Evolutionary conservation across 108 stramenopile species (phyloP), one percentile per base, ranked within the genome.

Genomic region (Poteriospumella lacustris): DNA sequence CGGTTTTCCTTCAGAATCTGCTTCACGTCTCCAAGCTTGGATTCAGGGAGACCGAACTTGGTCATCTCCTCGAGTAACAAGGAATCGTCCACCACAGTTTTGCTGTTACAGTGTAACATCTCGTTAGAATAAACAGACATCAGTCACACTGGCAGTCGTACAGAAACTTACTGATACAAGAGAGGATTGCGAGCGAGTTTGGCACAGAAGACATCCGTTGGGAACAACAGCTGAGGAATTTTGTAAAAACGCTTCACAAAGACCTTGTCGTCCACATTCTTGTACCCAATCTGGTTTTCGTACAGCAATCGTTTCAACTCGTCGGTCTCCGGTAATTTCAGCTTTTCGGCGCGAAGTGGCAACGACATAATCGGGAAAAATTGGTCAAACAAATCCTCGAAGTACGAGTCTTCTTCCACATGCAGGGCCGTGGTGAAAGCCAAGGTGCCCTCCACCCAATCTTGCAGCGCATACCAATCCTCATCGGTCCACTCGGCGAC

Each of bases 261-360:
- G 3, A 73, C 70, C 41, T 73, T 73, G 28, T 42, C 70, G 42
- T 42, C n/a, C 12, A 33, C 44, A 52, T 3, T 38, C 31, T 56
- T 73, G 42, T 73, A 73, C 5, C 70, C 70, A 56, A 73, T 33
- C 9, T 73, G n/a, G 36, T 73, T 73, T 42, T 73, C 12, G 36
- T 73, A 73, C 5, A 73, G 41, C 5, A 38, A 3, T 9, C 3
- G 9, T 56, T 73, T 73, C 9, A 73, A 3, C 26, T 3, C 70
- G 12, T 73, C n/a, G 5, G 36, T 42, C 26, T 36, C 5, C 5
- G 41, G 41, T 42, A 42, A 9, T 12, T n/a, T 36, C 26, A 73
- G 5, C 38, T 39, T 26, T 26, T 5, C 70, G 3, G 36, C 41
- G 28, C 5, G 33, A 19, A 28, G 3, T 52, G 70, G 70, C 5